Percentiles rank a stretch among this genome's conserved stretches.
Evolutionary conservation across 805 yeast genomes (phyloP).

Genomic region (Scheffersomyces lignosus): DNA sequence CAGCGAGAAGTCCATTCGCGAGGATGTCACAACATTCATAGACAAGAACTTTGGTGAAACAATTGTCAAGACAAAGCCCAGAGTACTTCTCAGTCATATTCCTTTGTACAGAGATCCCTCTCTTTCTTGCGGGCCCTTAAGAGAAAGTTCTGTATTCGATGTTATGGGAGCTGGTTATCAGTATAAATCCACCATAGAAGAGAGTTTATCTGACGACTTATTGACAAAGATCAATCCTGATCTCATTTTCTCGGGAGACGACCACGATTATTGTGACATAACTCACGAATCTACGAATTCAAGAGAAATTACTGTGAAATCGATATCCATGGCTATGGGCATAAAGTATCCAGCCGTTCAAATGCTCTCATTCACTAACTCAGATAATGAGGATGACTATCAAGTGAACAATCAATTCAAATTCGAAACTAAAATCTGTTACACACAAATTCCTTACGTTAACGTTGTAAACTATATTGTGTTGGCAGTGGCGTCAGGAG

Average conservation of each 20-base stretch:
- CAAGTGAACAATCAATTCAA: conserved; percentile 8
- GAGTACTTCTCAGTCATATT: conserved; percentile 23
- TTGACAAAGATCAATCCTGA: conserved; percentile 16
- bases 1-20: conserved; percentile 8
- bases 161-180: conserved; percentile 22
- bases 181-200: conserved; percentile 22
- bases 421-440: conserved; percentile 44
- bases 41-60: conserved; percentile 2
- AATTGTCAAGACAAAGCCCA: conserved; percentile 11
- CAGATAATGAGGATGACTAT: conserved; percentile 7
- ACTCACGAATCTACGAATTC: conserved; percentile 3
- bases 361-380: conserved; percentile 24
- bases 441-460: conserved; percentile 46
- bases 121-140: conserved; percentile 19
- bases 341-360: conserved; percentile 43
- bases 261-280: conserved; percentile 25
- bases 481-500: conserved; percentile 33
- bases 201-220: conserved; percentile 15
- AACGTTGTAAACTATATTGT: conserved; percentile 39
- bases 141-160: conserved; percentile 14
- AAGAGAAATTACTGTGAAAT: conserved; percentile 40
- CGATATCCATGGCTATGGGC: conserved; percentile 44
- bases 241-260: conserved; percentile 26
- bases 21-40: conserved; percentile 14
- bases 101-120: conserved; percentile 22